Evolutionary conservation across 345 rosid genomes (phyloP).

Genomic region (Trapa bicornis): DNA sequence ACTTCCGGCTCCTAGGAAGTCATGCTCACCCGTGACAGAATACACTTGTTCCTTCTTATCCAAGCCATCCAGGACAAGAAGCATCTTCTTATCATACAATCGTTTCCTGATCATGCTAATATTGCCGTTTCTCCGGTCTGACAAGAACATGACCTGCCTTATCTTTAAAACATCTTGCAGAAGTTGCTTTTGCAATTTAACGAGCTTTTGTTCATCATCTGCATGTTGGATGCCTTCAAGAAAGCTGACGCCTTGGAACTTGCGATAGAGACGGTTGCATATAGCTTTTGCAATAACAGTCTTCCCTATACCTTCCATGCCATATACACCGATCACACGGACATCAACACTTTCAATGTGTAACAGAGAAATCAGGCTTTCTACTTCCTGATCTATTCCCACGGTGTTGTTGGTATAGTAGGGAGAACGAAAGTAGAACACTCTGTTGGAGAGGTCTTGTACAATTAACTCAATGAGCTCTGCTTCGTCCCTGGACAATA

Average conservation of each 20-base stretch:
- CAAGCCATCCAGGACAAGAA: slow-evolving; percentile 1
- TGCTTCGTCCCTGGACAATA: background rate
- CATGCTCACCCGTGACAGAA: background rate
- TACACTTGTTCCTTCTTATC: background rate
- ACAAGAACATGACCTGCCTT: background rate
- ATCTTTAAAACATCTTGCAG: background rate
- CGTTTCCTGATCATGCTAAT: background rate
- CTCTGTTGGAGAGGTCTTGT: background rate
- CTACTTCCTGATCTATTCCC: slow-evolving; percentile 1
- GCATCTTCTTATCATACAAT: slow-evolving; percentile 2
- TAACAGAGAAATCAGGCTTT: background rate
- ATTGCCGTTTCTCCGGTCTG: background rate
- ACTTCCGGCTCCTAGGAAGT: background rate
- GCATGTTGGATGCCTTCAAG: background rate
- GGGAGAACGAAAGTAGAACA: background rate
- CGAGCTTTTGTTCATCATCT: background rate
- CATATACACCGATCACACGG: background rate
- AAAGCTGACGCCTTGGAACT: slow-evolving; percentile 7
- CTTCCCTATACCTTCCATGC: slow-evolving; percentile 10
- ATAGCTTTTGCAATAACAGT: background rate
- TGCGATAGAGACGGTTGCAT: background rate
- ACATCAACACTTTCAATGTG: background rate
- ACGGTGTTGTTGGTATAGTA: background rate
- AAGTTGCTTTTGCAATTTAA: slow-evolving; percentile 4
- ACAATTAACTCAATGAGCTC: background rate